Conservation (phyloP, 768 basidiomycete species). For the Omphalotus guepiniiformis region DNA sequence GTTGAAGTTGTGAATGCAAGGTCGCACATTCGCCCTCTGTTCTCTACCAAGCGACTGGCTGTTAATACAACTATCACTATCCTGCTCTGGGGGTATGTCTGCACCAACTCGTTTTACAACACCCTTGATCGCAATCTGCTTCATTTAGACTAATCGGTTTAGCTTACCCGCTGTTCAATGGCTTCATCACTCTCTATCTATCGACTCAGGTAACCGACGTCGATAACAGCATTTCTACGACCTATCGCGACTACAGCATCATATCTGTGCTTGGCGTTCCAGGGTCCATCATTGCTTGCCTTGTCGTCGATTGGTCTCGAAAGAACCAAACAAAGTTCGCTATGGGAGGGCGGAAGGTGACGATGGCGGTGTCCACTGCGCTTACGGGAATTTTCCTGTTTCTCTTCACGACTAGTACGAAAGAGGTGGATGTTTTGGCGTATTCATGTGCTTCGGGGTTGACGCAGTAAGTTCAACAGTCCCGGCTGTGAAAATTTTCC, state of each 20-base stretch:
- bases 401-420: constrained; percentile 45
- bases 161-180: constrained; percentile 50
- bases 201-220: constrained; percentile 25
- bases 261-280: constrained; percentile 44
- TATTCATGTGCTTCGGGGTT: constrained; percentile 41
- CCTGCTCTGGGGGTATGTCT: constrained; percentile 44
- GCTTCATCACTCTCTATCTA: constrained; percentile 49
- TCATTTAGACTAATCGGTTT: constrained; percentile 40
- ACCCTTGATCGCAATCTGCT: constrained; percentile 14
- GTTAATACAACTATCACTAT: constrained; percentile 46
- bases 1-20: constrained; percentile 18
- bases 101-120: background rate
- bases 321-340: constrained; percentile 23
- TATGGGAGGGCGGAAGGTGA: constrained; percentile 41
- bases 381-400: constrained; percentile 46
- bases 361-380: constrained; percentile 39
- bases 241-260: constrained; percentile 48
- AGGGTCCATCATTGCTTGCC: constrained; percentile 42
- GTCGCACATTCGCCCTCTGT: constrained; percentile 47
- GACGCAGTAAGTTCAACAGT: constrained; percentile 31
- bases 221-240: constrained; percentile 20
- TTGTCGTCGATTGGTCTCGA: constrained; percentile 40
- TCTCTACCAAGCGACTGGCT: constrained; percentile 39
- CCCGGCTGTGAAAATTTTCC: background rate
- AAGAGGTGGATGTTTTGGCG: constrained; percentile 34